Conservation (phyloP, 2,329 filamentous ascomycete species). For the Hymenoscyphus repandus region DNA sequence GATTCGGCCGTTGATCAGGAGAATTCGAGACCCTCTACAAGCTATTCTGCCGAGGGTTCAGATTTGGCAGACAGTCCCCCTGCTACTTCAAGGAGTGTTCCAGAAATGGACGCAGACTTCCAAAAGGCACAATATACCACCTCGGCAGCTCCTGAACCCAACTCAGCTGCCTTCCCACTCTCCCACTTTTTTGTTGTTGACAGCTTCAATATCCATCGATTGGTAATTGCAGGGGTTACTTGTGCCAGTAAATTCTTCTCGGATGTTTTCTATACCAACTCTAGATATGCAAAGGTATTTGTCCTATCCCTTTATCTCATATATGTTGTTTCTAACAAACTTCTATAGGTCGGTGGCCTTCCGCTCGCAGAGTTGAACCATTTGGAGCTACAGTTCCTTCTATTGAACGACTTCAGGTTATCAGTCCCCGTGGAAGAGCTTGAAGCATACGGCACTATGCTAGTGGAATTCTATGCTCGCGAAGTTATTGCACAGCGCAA, state of each 20-base stretch:
- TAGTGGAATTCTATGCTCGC: slow-evolving; percentile 94
- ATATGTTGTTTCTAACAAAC: slow-evolving; percentile 12
- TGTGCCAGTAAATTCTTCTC: slow-evolving; percentile 99
- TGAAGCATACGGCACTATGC: slow-evolving; percentile 95
- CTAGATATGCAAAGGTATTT: slow-evolving; percentile 92
- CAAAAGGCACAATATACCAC: slow-evolving; percentile 27
- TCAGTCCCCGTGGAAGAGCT: slow-evolving; percentile 91
- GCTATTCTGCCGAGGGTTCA: slow-evolving; percentile 28
- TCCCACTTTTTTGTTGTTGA: slow-evolving; percentile 88
- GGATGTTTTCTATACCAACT: slow-evolving; percentile 98
- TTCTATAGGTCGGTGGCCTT: slow-evolving; percentile 79
- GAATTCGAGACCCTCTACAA: slow-evolving; percentile 24
- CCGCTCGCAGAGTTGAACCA: slow-evolving; percentile 92
- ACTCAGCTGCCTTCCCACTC: slow-evolving; percentile 32
- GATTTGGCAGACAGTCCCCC: slow-evolving; percentile 27
- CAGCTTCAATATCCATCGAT: slow-evolving; percentile 95
- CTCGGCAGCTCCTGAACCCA: slow-evolving; percentile 20
- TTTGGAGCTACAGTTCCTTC: slow-evolving; percentile 88
- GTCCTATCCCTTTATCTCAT: slow-evolving; percentile 3
- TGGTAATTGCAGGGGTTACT: slow-evolving; percentile 95
- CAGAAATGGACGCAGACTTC: slow-evolving; percentile 22
- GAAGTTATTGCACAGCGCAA: slow-evolving; percentile 67
- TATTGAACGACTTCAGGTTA: slow-evolving; percentile 93
- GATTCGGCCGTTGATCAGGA: slow-evolving; percentile 25
- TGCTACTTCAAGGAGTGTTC: slow-evolving; percentile 24